Base-by-base conservation (phyloP, 495 filamentous ascomycete species). In the Xylaria acuta region DNA sequence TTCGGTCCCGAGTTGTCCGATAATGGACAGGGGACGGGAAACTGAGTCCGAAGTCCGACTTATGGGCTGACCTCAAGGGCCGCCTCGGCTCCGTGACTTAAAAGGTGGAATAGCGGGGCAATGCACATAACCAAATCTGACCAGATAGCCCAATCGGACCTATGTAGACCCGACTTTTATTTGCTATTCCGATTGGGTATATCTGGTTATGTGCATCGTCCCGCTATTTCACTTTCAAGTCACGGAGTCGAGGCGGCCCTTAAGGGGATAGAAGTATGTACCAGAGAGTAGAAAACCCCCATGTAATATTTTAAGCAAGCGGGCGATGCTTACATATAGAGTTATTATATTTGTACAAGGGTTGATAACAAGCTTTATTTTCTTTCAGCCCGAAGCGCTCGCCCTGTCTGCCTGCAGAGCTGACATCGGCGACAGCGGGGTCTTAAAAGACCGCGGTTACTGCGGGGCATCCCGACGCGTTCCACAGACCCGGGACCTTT, bases 41-140 rank as follows among this genome's bases (percentile, higher is more conserved):
- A 16, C 32, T 5, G 36, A 54, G 47, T 56, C 65, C 65, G 65
- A 67, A 67, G 65, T 43, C 65, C 65, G 65, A 67, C 65, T 1
- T 36, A 30, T 45, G 34, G 30, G n/a, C 32, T 67, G 49, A 43
- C 34, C n/a, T 66, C 4, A 45, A 34, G 36, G 36, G 2, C 7
- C n/a, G 56, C 30, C 32, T n/a, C n/a, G n/a, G n/a, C n/a, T n/a
- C n/a, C n/a, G n/a, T n/a, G n/a, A n/a, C n/a, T n/a, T n/a, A n/a
- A n/a, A n/a, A n/a, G n/a, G n/a, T n/a, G n/a, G n/a, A n/a, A n/a
- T n/a, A n/a, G n/a, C n/a, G n/a, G n/a, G n/a, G n/a, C n/a, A n/a
- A n/a, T n/a, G n/a, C n/a, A n/a, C n/a, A n/a, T n/a, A n/a, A n/a
- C n/a, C n/a, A n/a, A n/a, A n/a, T n/a, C n/a, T n/a, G n/a, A n/a